These are phyloP conservation scores for Ensete glaucum DNA, from an alignment of 176 grass and related monocot species.

Conservation along the genomic window DNA sequence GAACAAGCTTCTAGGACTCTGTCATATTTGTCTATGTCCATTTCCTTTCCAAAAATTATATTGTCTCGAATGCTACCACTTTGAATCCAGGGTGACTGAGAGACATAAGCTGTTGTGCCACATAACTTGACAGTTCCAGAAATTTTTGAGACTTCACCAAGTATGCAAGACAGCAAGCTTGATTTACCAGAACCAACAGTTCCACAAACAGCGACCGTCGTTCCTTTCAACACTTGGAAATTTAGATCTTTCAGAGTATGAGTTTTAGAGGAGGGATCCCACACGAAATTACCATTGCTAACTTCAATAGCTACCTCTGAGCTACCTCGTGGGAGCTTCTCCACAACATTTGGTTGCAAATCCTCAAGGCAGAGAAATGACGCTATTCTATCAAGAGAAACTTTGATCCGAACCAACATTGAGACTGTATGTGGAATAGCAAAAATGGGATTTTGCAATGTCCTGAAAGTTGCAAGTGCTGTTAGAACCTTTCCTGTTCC, in stretches of 20 bases:
- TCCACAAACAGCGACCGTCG: constrained; percentile 60
- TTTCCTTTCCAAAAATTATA: constrained; percentile 40
- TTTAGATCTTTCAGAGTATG: constrained; percentile 39
- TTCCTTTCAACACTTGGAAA: constrained; percentile 36
- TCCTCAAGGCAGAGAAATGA: constrained; percentile 55
- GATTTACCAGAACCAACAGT: constrained; percentile 73
- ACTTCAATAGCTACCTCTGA: constrained; percentile 41
- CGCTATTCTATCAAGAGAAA: constrained; percentile 58
- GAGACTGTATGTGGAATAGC: constrained; percentile 37
- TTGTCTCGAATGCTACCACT: constrained; percentile 57
- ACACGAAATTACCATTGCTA: constrained; percentile 42
- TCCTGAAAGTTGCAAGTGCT: constrained; percentile 60
- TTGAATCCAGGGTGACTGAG: constrained; percentile 65
- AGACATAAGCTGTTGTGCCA: constrained; percentile 55
- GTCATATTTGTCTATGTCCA: constrained; percentile 33
- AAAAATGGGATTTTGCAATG: constrained; percentile 54
- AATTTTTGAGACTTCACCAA: constrained; percentile 66
- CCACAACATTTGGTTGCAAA: constrained; percentile 31
- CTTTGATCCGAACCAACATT: constrained; percentile 48
- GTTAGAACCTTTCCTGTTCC: constrained; percentile 59
- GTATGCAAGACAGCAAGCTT: constrained; percentile 63
- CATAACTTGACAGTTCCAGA: constrained; percentile 40
- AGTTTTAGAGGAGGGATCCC: constrained; percentile 35
- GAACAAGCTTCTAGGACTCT: constrained; percentile 45
- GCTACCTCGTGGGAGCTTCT: constrained; percentile 39